Conservation (phyloP, 1,284 basidiomycete species). For the Sporisorium scitamineum region DNA sequence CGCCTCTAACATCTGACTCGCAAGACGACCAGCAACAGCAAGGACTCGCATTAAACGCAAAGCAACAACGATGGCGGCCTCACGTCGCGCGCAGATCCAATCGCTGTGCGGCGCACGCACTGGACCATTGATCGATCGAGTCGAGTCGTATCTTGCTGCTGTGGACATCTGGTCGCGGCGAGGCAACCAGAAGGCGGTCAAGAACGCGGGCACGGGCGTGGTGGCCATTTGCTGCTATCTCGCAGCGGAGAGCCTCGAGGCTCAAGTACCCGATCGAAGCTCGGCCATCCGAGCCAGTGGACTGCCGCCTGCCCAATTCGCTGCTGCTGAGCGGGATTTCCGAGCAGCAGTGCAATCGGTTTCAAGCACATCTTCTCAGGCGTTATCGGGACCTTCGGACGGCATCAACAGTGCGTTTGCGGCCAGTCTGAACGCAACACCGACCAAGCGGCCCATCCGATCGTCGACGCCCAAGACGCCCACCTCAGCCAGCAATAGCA, state of each 20-base stretch:
- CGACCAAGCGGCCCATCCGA: slow-evolving; percentile 9
- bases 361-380: slow-evolving; percentile 27
- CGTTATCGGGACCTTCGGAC: slow-evolving; percentile 37
- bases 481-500: slow-evolving; percentile 18
- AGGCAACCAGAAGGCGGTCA: slow-evolving; percentile 50
- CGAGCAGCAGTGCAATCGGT: slow-evolving; percentile 38
- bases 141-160: slow-evolving; percentile 50
- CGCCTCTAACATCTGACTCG: background rate
- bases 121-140: slow-evolving; percentile 46
- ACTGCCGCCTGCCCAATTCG: slow-evolving; percentile 40
- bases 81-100: slow-evolving; percentile 47
- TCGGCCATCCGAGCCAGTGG: slow-evolving; percentile 42
- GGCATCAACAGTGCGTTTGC: slow-evolving; percentile 22
- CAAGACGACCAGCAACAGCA: background rate
- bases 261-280: slow-evolving; percentile 19
- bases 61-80: slow-evolving; percentile 29
- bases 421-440: slow-evolving; percentile 16
- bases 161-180: slow-evolving; percentile 50
- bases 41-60: background rate
- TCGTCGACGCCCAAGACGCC: slow-evolving; percentile 16
- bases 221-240: slow-evolving; percentile 51
- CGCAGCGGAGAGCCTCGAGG: slow-evolving; percentile 50
- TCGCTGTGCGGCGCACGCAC: slow-evolving; percentile 40
- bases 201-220: slow-evolving; percentile 46
- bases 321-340: slow-evolving; percentile 44